These are phyloP conservation scores for Xylaria castorea DNA, from an alignment of 495 filamentous ascomycete genomes.

Conservation along the genomic window DNA sequence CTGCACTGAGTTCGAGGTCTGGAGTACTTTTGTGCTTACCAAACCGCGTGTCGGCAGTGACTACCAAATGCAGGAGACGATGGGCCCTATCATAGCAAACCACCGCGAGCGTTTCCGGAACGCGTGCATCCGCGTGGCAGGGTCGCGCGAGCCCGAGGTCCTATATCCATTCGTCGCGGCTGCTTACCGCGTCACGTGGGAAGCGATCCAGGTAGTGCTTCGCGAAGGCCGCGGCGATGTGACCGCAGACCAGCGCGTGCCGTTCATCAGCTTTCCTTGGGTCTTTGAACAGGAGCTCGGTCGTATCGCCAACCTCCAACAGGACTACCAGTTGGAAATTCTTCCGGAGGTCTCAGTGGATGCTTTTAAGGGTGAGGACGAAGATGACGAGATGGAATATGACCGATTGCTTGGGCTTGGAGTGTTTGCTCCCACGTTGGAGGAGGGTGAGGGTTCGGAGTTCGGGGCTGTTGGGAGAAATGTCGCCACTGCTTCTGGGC, in stretches of 20 bases:
- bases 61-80: conserved; percentile 86
- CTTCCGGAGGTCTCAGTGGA: conserved; percentile 29
- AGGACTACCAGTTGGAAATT: conserved; percentile 31
- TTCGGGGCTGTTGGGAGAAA: not conserved
- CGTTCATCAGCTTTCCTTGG: conserved; percentile 95
- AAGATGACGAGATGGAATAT: conserved; percentile 38
- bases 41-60: conserved; percentile 70
- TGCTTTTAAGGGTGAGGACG: conserved; percentile 27
- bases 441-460: conserved; percentile 19
- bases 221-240: conserved; percentile 44
- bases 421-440: conserved; percentile 5
- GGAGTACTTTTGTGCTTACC: conserved; percentile 79
- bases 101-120: conserved; percentile 72
- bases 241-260: conserved; percentile 56
- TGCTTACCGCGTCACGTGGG: conserved; percentile 83
- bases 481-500: not conserved
- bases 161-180: conserved; percentile 79
- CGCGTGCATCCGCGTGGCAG: conserved; percentile 66
- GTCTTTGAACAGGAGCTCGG: conserved; percentile 78
- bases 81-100: conserved; percentile 67
- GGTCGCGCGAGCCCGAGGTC: conserved; percentile 57
- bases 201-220: conserved; percentile 67
- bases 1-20: conserved; percentile 88
- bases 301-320: conserved; percentile 61
- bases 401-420: conserved; percentile 25